Evolutionary conservation across 176 grass and related monocot species (phyloP), one percentile per base, ranked within the genome.

Genomic region (Puccinellia tenuiflora): DNA sequence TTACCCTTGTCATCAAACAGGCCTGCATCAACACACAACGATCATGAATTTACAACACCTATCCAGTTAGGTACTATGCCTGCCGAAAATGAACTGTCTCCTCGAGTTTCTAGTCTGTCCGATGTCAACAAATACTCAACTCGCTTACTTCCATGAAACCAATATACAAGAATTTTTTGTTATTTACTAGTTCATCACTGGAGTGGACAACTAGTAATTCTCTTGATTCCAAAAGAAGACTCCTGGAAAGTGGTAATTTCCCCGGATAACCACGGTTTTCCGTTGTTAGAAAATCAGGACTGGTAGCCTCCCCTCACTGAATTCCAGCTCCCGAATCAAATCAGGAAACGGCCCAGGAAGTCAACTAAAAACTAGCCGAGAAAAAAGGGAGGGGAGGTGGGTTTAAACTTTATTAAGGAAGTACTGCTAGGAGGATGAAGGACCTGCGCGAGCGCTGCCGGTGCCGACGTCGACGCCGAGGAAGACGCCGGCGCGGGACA

Each of bases 381-480:
- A 55, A 62, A 63, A 54, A 29, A 9, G 11, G 31, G 5, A 20
- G 61, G 43, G 15, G 39, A 22, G 56, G 37, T 33, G 16, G 25
- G 22, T n/a, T 52, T 4, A 83, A 33, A 75, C 24, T 53, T 17
- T n/a, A n/a, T n/a, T n/a, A n/a, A n/a, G n/a, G n/a, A n/a, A n/a
- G n/a, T n/a, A n/a, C n/a, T n/a, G n/a, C 43, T 48, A 18, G 53
- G 37, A 79, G n/a, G 33, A 43, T n/a, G 30, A 65, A 77, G 8
- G 68, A 73, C 96, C 96, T 86, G 96, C 96, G 17, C 92, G 92
- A n/a, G 96, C 91, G 87, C 96, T 98, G 60, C 96, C 90, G 20
- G 96, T 98, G 73, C 92, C 96, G 26, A 98, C 96, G 34, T 98
- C 96, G 28, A 98, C 85, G 39, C 92, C 92, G 42, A 98, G 92